These are phyloP conservation scores for Phytopythium sindhum DNA, from an alignment of 352 stramenopile genomes.

Conservation along the genomic window DNA sequence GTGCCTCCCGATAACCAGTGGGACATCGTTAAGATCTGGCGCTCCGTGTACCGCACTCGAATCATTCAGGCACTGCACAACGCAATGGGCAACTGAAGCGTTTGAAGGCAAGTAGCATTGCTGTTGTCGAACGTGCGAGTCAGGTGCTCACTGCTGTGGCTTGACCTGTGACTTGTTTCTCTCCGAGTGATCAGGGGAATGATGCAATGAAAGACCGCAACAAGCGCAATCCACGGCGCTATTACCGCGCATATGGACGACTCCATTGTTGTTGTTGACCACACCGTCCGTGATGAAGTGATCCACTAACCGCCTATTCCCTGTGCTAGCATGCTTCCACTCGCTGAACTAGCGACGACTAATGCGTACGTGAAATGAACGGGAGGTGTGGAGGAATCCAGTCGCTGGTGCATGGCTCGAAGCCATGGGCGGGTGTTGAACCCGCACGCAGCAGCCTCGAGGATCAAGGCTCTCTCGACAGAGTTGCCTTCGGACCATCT, in stretches of 20 bases:
- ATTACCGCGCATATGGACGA: not conserved
- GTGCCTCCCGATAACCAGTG: conserved; percentile 29
- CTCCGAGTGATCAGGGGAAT: not conserved
- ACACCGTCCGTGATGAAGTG: not conserved
- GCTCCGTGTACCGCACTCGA: conserved; percentile 45
- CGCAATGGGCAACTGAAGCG: not conserved
- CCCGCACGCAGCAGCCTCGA: not conserved
- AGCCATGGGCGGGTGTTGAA: conserved; percentile 4
- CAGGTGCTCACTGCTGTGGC: too few relatives aligned
- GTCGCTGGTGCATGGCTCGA: not conserved
- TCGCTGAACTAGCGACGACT: not conserved
- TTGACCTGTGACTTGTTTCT: not conserved
- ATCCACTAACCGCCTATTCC: not conserved
- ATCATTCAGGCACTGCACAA: conserved; percentile 34
- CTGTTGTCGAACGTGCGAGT: not conserved
- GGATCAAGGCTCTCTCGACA: not conserved
- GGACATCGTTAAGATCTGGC: conserved; percentile 57
- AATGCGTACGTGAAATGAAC: not conserved
- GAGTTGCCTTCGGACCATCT: not conserved
- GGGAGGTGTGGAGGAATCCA: not conserved
- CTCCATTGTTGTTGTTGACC: not conserved
- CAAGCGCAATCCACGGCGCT: not conserved
- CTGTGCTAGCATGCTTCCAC: not conserved
- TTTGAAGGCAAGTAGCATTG: not conserved
- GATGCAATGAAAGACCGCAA: not conserved